Base-by-base conservation (phyloP, 169 alveolate genomes). In the Plasmodium yoelii region DNA sequence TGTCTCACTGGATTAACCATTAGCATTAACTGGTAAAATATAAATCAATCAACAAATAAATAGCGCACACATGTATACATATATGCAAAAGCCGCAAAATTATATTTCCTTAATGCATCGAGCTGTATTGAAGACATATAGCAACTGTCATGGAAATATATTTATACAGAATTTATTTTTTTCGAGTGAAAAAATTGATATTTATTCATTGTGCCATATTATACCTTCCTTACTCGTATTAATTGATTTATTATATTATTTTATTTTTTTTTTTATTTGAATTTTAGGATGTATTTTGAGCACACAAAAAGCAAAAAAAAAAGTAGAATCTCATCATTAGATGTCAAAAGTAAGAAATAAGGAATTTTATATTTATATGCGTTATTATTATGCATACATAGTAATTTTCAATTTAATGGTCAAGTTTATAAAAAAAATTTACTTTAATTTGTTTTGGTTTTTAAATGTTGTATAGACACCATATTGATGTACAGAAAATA, bases 21-120 rank as follows among this genome's bases (percentile, higher is more conserved):
- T 12, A 75, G 88, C 42, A 75, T 75, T 15, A 75, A 75, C 55
- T 75, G 88, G 88, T 75, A 75, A 75, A 63, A 34, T 28, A 5
- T n/a, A 39, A 0, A 59, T 47, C 9, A 9, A 47, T 47, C 0
- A 22, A 22, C 1, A 22, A 22, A 12, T 51, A 24, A 18, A n/a
- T 3, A 49, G 46, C 15, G n/a, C 42, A 70, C 15, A 28, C 42
- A 70, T 47, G 12, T 13, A 51, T 15, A 42, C 51, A 19, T 71
- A 6, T 49, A 42, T 39, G 26, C 51, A 39, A 49, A 39, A 53
- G 26, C 10, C 24, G 9, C 7, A 24, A 61, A 22, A 28, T 61
- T 19, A 8, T 22, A 26, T 24, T 3, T 61, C 8, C 10, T 26
- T 7, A 3, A 34, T 34, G 5, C 42, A 34, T 34, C 5, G 4